Evolutionary conservation across 1,284 basidiomycete genomes (phyloP), one percentile per base, ranked within the genome.

Genomic region (Pisolithus thermaeus): DNA sequence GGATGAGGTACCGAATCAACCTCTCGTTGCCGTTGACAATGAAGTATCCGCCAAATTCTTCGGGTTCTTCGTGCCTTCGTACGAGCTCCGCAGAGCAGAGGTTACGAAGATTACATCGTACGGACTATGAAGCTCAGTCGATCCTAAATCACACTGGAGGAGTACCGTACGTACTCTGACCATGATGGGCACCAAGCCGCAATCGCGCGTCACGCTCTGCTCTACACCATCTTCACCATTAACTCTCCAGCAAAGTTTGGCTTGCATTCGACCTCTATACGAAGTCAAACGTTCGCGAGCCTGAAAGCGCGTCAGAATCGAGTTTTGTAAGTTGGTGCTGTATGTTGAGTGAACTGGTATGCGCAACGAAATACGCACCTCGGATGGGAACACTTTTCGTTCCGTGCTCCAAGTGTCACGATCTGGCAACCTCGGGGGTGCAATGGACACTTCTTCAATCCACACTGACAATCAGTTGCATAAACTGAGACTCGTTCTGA

Each of bases 11-110:
- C 53, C 97, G 93, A 62, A 99, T 93, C 59, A 99, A 82, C 73
- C 95, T 92, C 74, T 99, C 97, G 73, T 98, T 99, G 56, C 97
- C 97, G 69, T 99, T 99, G 68, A 99, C 88, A 62, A 99, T 82
- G 67, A 99, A 99, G 75, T 99, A 99, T 27, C 96, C 97, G 44
- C 97, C 97, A 67, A 98, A 97, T 68, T 99, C 97, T 72, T 96
- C 94, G 3, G 97, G 86, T 66, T 99, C 97, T 76, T 99, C 97
- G 65, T 96, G 89, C 59, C 87, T 87, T 53, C 77, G 75, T 44
- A 99, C 92, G 48, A 99, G 86, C 53, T 93, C 88, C 8, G 86
- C 79, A 4, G 96, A 91, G 3, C 92, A 83, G 72, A 97, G 80
- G 40, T 80, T 81, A 41, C 87, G 85, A 25, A 99, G 70, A 69